Conservation (phyloP, 495 filamentous ascomycete genomes). For the Lindgomyces ingoldianus region DNA sequence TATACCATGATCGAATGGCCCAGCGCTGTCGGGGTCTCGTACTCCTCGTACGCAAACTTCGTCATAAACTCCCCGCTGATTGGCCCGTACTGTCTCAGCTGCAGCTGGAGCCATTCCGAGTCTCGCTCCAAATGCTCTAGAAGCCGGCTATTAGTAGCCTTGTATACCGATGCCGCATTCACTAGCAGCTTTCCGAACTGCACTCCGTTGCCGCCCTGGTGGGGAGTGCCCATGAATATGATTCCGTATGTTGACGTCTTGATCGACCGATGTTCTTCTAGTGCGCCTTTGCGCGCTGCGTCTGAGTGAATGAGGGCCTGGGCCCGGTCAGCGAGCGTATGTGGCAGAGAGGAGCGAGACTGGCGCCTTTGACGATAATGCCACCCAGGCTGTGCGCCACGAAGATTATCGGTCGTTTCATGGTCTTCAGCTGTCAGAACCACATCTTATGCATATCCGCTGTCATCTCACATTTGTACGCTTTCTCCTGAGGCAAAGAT, state of each 20-base stretch:
- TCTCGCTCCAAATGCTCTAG: conserved; percentile 43
- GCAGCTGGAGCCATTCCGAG: conserved; percentile 44
- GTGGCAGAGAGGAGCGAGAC: conserved; percentile 1
- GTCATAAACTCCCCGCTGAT: conserved; percentile 24
- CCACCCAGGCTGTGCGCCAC: conserved; percentile 39
- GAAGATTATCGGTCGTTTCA: conserved; percentile 36
- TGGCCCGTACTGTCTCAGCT: conserved; percentile 40
- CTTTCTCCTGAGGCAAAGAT: conserved; percentile 40
- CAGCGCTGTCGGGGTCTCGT: conserved; percentile 32
- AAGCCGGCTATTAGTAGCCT: conserved; percentile 36
- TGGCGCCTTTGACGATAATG: conserved; percentile 32
- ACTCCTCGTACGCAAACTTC: conserved; percentile 32
- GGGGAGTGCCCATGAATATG: conserved; percentile 38
- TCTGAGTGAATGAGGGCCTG: conserved; percentile 36
- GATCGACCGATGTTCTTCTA: conserved; percentile 33
- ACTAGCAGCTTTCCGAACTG: conserved; percentile 35
- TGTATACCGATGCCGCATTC: conserved; percentile 44
- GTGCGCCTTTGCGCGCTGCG: conserved; percentile 28
- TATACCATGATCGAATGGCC: conserved; percentile 36
- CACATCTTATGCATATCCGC: conserved; percentile 17
- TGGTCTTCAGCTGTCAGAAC: conserved; percentile 20
- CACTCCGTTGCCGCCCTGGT: conserved; percentile 40
- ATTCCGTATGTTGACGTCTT: conserved; percentile 31
- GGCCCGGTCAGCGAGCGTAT: conserved; percentile 7
- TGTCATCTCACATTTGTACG: conserved; percentile 33